A percentile compares a stretch with the other conserved stretches of the same genome.
These are phyloP conservation scores for Geranium brycei DNA, from an alignment of 345 rosid species.

Conservation along the genomic window DNA sequence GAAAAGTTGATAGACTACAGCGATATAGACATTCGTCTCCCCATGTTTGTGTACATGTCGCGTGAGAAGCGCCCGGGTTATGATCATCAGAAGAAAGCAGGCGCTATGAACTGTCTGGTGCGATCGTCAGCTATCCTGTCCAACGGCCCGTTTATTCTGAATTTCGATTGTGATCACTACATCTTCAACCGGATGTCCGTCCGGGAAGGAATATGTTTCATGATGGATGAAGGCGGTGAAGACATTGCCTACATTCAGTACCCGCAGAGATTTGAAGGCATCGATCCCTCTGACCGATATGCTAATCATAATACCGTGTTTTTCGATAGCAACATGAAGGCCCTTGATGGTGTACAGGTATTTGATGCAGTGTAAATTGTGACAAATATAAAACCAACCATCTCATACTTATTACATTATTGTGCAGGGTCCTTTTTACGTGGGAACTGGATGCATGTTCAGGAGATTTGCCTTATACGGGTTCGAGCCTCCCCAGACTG, in stretches of 20 bases:
- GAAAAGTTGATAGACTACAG: slow-evolving; percentile 69
- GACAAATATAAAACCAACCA: too few species aligned
- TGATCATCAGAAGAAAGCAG: slow-evolving; percentile 96
- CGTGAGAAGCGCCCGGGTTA: slow-evolving; percentile 89
- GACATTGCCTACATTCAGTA: slow-evolving; percentile 81
- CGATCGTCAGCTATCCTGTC: slow-evolving; percentile 79
- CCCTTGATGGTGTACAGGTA: slow-evolving; percentile 91
- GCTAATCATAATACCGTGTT: slow-evolving; percentile 92
- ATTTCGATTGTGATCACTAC: slow-evolving; percentile 96
- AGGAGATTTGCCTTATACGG: slow-evolving; percentile 87
- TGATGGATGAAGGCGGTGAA: slow-evolving; percentile 96
- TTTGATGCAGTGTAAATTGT: too few species aligned
- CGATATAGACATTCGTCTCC: slow-evolving; percentile 67
- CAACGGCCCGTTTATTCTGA: slow-evolving; percentile 90
- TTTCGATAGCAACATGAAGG: slow-evolving; percentile 96
- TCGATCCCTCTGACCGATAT: slow-evolving; percentile 88
- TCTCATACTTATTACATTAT: too few species aligned
- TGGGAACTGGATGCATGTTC: slow-evolving; percentile 91
- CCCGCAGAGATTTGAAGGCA: slow-evolving; percentile 96
- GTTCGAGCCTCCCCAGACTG: slow-evolving; percentile 64
- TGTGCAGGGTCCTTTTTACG: slow-evolving; percentile 74
- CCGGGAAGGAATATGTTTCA: slow-evolving; percentile 93
- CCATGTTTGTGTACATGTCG: slow-evolving; percentile 80
- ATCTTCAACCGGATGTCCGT: slow-evolving; percentile 73
- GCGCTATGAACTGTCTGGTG: slow-evolving; percentile 88